Evolutionary conservation across 352 stramenopile genomes (phyloP).

Genomic region (Thraustochytrium sp.): DNA sequence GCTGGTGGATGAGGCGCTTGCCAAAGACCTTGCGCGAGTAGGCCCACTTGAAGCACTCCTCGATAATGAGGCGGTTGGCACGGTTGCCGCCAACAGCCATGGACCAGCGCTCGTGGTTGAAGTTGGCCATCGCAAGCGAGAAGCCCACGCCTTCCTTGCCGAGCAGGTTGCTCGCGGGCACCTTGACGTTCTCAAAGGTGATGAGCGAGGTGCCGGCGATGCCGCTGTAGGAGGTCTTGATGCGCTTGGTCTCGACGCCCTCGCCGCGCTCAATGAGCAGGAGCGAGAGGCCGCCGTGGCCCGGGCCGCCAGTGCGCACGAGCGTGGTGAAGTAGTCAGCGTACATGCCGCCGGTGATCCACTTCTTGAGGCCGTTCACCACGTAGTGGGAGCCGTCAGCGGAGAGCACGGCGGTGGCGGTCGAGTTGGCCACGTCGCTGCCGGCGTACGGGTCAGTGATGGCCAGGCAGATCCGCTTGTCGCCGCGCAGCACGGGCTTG

Average conservation of each 20-base stretch:
- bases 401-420: background rate
- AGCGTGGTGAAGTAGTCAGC: constrained; percentile 37
- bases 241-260: constrained; percentile 33
- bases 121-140: constrained; percentile 26
- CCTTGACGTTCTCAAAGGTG: constrained; percentile 46
- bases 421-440: constrained; percentile 23
- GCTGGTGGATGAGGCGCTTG: constrained; percentile 41
- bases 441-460: constrained; percentile 42
- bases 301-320: constrained; percentile 20
- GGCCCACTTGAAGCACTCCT: constrained; percentile 41
- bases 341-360: constrained; percentile 22
- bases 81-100: constrained; percentile 35
- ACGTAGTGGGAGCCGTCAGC: constrained; percentile 35
- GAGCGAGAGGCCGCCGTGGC: constrained; percentile 23
- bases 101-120: constrained; percentile 40
- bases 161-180: constrained; percentile 37
- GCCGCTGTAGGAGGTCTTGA: constrained; percentile 39
- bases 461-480: constrained; percentile 40
- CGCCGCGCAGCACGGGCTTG: background rate
- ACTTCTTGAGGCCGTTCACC: constrained; percentile 44
- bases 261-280: constrained; percentile 35
- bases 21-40: constrained; percentile 42
- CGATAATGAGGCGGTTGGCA: constrained; percentile 24
- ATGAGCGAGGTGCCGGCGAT: constrained; percentile 1
- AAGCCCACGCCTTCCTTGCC: constrained; percentile 33